Evolutionary conservation across 306 rosid species (phyloP), one percentile per base, ranked within the genome.

Genomic region (Psophocarpus tetragonolobus): DNA sequence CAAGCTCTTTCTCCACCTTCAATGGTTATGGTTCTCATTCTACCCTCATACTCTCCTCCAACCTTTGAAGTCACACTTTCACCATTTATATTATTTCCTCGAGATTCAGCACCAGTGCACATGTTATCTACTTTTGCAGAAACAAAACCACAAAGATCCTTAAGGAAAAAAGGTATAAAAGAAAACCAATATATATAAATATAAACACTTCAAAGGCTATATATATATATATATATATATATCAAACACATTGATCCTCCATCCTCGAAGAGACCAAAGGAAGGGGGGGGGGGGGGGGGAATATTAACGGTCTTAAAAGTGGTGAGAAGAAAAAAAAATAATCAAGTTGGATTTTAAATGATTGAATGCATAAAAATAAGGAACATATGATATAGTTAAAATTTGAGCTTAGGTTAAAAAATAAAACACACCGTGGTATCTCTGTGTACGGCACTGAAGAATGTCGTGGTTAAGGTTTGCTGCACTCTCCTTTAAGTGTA

Each of bases 41-140:
- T 73, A 12, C 81, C 87, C 38, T 83, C 89, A 86, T 90, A 29
- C 39, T 73, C 76, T 66, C 54, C 80, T 36, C 26, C 73, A 36
- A 65, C 82, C 76, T 84, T 88, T 80, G 86, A 78, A 53, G 60
- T 51, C 81, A 77, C 72, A 82, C 44, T 23, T 13, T 88, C 83
- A 32, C 68, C 87, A 87, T 87, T 88, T 89, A 85, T 87, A 87
- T 76, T 87, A 87, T 76, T 68, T 76, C 87, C 95, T 87, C 89
- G 90, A 90, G 93, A 85, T 86, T 90, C 91, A 86, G 89, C 53
- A 70, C 88, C 85, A 18, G 87, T 76, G 91, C 92, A 90, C 97
- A 90, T 92, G 87, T 65, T 85, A 50, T 78, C 81, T 56, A 67
- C 73, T 71, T 83, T 84, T 77, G 70, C 54, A 32, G 38, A 29